Percentiles rank a stretch among this genome's conserved stretches.
Evolutionary conservation across 2,329 filamentous ascomycete species (phyloP).

Genomic region (Fusarium floridanum): DNA sequence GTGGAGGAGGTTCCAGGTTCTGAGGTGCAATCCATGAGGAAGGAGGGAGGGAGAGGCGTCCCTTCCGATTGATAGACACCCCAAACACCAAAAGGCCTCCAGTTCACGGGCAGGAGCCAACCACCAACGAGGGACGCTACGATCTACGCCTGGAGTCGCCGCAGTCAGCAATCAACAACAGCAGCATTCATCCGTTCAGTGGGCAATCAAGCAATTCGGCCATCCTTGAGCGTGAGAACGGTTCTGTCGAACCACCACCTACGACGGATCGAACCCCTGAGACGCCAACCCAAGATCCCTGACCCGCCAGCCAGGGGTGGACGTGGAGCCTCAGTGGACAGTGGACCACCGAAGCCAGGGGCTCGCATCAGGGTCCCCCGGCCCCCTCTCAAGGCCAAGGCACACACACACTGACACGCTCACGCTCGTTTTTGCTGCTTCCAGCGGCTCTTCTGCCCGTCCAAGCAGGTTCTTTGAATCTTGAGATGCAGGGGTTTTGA

Average conservation of each 20-base stretch:
- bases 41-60: conserved; percentile 9
- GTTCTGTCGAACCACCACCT: conserved; percentile 11
- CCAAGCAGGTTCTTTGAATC: conserved; percentile 3
- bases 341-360: neutral
- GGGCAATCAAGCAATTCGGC: conserved; percentile 23
- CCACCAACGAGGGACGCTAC: neutral
- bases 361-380: neutral
- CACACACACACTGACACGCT: neutral
- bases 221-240: neutral
- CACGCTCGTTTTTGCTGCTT: neutral
- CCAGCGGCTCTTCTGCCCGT: conserved; percentile 3
- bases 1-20: conserved; percentile 23
- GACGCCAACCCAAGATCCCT: conserved; percentile 25
- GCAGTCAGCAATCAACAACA: conserved; percentile 3
- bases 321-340: conserved; percentile 22
- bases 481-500: conserved; percentile 24
- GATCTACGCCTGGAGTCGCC: conserved; percentile 27
- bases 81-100: conserved; percentile 8
- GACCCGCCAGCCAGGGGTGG: conserved; percentile 25
- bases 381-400: neutral
- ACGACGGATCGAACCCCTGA: conserved; percentile 35
- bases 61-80: conserved; percentile 22
- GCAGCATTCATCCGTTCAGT: conserved; percentile 5
- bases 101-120: neutral
- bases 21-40: neutral